Evolutionary conservation across 306 rosid species (phyloP), one percentile per base, ranked within the genome.

Genomic region (Cucumis cinereus): DNA sequence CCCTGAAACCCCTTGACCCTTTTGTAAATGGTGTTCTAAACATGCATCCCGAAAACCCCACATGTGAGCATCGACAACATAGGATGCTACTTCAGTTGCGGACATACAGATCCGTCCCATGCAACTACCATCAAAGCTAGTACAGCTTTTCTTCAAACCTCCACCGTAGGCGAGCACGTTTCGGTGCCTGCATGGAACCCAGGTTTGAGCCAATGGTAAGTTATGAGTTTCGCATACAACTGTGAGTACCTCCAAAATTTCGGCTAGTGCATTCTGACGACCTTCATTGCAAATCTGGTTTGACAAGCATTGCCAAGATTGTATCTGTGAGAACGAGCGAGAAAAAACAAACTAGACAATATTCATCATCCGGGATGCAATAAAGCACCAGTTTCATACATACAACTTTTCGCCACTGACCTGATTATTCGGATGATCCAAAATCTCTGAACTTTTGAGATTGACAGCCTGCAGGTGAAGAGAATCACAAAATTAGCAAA

Each of bases 11-110:
- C 97, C 97, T 81, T 93, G 97, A 73, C 92, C 98, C 81, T 91
- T 92, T 85, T 88, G 93, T 55, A 93, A 83, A 83, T 93, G 98
- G 85, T 91, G 98, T 81, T 93, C 97, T 58, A 82, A 85, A 77
- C 97, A 93, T 16, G 98, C 98, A 64, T 91, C 96, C 2, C 86
- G 88, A 67, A 93, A 93, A 74, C 96, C 93, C 96, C 97, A 91
- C 81, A 87, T 83, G 61, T 73, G 88, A 83, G 93, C 86, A 78
- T 93, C 97, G 38, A 91, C 78, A 50, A 93, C 79, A 78, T 93
- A 93, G 81, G 83, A 83, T 26, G 97, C 96, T 78, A 77, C 91
- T 73, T 93, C 96, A 52, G 92, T 89, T 64, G 90, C 79, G 9
- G 98, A 93, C 97, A 93, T 89, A 87, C 97, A 93, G 72, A 93